Conservation (phyloP, 495 filamentous ascomycete species). For the Aspergillus nanangensis region DNA sequence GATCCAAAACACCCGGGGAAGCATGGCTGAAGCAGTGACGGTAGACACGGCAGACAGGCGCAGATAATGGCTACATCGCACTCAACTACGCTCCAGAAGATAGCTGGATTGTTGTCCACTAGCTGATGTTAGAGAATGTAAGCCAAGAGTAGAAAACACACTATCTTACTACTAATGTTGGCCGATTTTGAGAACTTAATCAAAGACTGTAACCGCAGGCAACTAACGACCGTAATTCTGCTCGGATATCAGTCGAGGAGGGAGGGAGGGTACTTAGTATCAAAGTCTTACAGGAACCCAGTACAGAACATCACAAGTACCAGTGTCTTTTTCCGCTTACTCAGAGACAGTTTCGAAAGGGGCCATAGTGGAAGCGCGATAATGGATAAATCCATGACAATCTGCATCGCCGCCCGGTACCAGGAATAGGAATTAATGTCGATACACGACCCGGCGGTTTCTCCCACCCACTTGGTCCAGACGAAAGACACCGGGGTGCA, state of each 20-base stretch:
- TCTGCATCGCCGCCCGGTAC: conserved; percentile 20
- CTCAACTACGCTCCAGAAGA: conserved; percentile 46
- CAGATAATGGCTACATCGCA: conserved; percentile 43
- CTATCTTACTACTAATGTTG: conserved; percentile 25
- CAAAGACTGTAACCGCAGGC: conserved; percentile 33
- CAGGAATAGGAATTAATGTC: conserved; percentile 18
- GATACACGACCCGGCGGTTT: conserved; percentile 18
- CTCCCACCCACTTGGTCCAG: conserved; percentile 27
- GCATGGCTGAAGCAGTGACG: conserved; percentile 1
- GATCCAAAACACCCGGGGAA: conserved; percentile 3
- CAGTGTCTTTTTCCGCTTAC: conserved; percentile 41
- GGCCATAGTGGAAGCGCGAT: conserved; percentile 38
- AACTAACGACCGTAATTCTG: conserved; percentile 36
- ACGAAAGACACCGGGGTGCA: conserved; percentile 30
- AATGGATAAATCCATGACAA: conserved; percentile 20
- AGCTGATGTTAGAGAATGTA: background rate
- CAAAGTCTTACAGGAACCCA: conserved; percentile 44
- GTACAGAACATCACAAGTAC: conserved; percentile 49
- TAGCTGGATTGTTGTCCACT: conserved; percentile 36
- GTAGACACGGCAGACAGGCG: conserved; percentile 31
- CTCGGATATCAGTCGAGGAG: background rate
- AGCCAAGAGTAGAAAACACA: background rate
- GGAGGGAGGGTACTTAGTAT: background rate
- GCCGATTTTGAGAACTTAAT: conserved; percentile 26
- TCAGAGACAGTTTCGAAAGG: conserved; percentile 37